These are phyloP conservation scores for Petunia hybrid DNA, from an alignment of 305 asterid species.

Conservation along the genomic window DNA sequence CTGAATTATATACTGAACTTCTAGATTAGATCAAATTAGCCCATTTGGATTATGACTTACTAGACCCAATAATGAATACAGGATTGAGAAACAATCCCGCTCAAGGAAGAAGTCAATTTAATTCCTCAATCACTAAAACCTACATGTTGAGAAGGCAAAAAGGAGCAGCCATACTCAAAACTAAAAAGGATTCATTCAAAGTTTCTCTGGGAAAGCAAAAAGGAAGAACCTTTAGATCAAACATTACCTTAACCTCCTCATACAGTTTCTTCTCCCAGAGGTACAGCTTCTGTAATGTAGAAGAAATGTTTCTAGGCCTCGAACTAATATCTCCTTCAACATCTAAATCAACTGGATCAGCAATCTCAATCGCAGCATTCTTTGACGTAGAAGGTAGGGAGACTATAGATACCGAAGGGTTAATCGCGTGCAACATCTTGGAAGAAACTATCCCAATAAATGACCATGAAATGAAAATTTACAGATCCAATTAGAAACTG, in stretches of 20 bases:
- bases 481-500: not conserved
- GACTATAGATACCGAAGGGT: slow-evolving; percentile 52
- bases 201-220: not conserved
- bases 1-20: not conserved
- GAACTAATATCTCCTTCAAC: slow-evolving; percentile 65
- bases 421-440: slow-evolving; percentile 67
- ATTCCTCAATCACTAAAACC: not conserved
- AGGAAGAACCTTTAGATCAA: slow-evolving; percentile 16
- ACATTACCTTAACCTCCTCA: slow-evolving; percentile 92
- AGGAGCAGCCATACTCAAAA: not conserved
- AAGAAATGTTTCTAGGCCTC: slow-evolving; percentile 79
- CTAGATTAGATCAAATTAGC: not conserved
- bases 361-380: slow-evolving; percentile 48
- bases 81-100: not conserved
- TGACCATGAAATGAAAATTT: slow-evolving; percentile 29
- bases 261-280: slow-evolving; percentile 97
- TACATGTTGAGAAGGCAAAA: not conserved
- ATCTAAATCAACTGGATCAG: slow-evolving; percentile 57
- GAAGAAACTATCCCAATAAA: slow-evolving; percentile 65
- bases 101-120: not conserved
- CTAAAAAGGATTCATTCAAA: not conserved
- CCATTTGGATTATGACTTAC: not conserved
- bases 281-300: slow-evolving; percentile 82
- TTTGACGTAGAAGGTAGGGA: slow-evolving; percentile 69
- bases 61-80: not conserved